phyloP scores from a whole-genome alignment of 257 asterid species.

The Ophiorrhiza pumila region DNA sequence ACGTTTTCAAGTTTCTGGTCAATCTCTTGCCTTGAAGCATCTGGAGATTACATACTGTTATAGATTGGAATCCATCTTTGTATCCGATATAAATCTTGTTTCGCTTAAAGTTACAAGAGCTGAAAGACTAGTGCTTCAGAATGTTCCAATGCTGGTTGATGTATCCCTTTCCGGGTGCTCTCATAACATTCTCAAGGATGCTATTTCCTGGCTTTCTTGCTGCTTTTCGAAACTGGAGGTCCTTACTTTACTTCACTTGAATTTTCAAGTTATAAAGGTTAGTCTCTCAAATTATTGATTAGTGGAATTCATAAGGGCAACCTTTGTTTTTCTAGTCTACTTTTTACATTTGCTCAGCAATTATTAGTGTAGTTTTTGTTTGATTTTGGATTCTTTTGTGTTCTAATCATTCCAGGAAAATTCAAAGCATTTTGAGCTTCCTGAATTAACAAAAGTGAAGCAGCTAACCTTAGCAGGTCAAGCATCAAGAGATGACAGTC shows the following conservation, averaged over 20 bases:
- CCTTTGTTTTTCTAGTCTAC: no score
- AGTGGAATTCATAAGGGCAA: no score
- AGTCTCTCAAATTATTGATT: no score
- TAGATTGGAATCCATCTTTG: constrained; percentile 29
- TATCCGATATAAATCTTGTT: constrained; percentile 34
- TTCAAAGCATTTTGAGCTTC: not conserved
- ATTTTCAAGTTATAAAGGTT: no score
- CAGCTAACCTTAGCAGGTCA: not conserved
- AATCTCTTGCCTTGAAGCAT: constrained; percentile 30
- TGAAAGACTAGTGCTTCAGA: constrained; percentile 15
- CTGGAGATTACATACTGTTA: constrained; percentile 38
- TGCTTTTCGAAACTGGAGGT: not conserved
- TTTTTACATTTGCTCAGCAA: no score
- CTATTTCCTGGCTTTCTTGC: not conserved
- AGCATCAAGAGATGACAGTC: not conserved
- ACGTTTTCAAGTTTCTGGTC: constrained; percentile 33
- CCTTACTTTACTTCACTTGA: not conserved
- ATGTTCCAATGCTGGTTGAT: constrained; percentile 44
- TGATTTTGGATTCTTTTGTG: not conserved
- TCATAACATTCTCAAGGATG: not conserved
- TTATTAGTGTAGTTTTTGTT: not conserved
- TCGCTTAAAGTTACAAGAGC: constrained; percentile 22
- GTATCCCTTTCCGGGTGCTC: constrained; percentile 21
- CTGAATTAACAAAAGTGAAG: not conserved
- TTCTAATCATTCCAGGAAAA: not conserved